phyloP scores from a whole-genome alignment of 805 yeast genomes.

The Priceomyces medius region DNA sequence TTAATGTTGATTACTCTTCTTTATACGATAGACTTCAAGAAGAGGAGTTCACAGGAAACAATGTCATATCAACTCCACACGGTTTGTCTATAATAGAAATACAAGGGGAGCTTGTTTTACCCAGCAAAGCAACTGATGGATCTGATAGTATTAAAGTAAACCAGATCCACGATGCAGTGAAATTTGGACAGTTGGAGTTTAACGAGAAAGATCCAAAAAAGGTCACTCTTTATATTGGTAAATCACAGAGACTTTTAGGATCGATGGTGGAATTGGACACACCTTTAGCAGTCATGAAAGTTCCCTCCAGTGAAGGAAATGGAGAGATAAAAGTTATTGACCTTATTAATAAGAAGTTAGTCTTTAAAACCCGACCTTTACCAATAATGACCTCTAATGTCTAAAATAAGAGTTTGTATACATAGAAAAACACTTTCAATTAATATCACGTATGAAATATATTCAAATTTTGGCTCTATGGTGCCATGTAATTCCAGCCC shows the following conservation, averaged over 20 bases:
- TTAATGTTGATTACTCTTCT: constrained; percentile 16
- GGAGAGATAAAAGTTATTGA: constrained; percentile 52
- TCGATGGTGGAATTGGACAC: constrained; percentile 54
- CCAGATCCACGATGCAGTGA: constrained; percentile 44
- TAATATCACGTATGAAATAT: too few species aligned
- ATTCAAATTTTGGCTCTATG: constrained; percentile 4
- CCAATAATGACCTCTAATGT: constrained; percentile 62
- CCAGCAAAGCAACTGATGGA: constrained; percentile 15
- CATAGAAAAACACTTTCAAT: too few species aligned
- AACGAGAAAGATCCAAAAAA: constrained; percentile 37
- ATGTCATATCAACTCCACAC: constrained; percentile 47
- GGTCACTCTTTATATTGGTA: constrained; percentile 64
- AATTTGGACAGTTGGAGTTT: constrained; percentile 49
- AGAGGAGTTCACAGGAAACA: constrained; percentile 1
- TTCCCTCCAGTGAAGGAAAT: constrained; percentile 28
- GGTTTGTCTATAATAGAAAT: constrained; percentile 67
- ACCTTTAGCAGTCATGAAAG: constrained; percentile 62
- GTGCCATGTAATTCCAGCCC: neutral
- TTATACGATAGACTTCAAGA: constrained; percentile 9
- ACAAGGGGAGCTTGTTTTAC: constrained; percentile 66
- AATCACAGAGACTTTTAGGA: constrained; percentile 69
- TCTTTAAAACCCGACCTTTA: constrained; percentile 67
- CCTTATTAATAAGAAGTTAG: constrained; percentile 54
- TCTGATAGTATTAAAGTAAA: constrained; percentile 31
- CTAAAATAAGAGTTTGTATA: too few species aligned